A percentile compares a stretch with the other conserved stretches of the same genome.
Evolutionary conservation across 805 yeast species (phyloP).

Genomic region (Candida saitoana): DNA sequence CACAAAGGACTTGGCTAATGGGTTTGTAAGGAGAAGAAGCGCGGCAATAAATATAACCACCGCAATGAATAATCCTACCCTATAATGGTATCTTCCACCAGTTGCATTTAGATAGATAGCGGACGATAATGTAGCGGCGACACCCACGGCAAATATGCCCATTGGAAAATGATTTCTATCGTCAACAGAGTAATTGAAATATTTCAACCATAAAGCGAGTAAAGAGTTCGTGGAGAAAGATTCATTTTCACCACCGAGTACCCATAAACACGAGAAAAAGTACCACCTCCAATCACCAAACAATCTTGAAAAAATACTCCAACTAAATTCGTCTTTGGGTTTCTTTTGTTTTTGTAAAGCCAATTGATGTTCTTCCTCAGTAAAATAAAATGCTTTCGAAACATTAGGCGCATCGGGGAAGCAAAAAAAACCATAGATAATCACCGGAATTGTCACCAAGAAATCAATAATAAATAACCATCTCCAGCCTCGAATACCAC

Average conservation of each 20-base stretch:
- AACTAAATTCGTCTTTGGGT: slow-evolving; percentile 27
- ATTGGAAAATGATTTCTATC: slow-evolving; percentile 35
- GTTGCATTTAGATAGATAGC: slow-evolving; percentile 29
- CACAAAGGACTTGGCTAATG: slow-evolving; percentile 32
- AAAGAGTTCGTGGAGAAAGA: slow-evolving; percentile 30
- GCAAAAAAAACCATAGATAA: slow-evolving; percentile 50
- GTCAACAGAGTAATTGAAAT: slow-evolving; percentile 23
- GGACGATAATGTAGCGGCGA: slow-evolving; percentile 23
- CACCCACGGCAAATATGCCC: slow-evolving; percentile 36
- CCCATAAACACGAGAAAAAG: slow-evolving; percentile 32
- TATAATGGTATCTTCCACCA: slow-evolving; percentile 44
- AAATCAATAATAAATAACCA: slow-evolving; percentile 69
- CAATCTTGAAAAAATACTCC: slow-evolving; percentile 40
- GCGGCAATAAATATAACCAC: slow-evolving; percentile 42
- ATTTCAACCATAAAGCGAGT: slow-evolving; percentile 30
- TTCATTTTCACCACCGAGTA: slow-evolving; percentile 36
- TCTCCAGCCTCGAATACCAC: slow-evolving; percentile 60
- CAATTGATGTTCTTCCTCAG: slow-evolving; percentile 21
- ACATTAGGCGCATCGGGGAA: slow-evolving; percentile 60
- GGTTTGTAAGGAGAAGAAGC: slow-evolving; percentile 42
- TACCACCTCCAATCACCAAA: slow-evolving; percentile 36
- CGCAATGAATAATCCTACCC: slow-evolving; percentile 45
- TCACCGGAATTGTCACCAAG: slow-evolving; percentile 53
- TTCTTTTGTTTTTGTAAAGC: slow-evolving; percentile 33
- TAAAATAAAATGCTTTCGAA: slow-evolving; percentile 22